phyloP scores from a whole-genome alignment of 1,284 basidiomycete species.

The Psilocybe mexicana region DNA sequence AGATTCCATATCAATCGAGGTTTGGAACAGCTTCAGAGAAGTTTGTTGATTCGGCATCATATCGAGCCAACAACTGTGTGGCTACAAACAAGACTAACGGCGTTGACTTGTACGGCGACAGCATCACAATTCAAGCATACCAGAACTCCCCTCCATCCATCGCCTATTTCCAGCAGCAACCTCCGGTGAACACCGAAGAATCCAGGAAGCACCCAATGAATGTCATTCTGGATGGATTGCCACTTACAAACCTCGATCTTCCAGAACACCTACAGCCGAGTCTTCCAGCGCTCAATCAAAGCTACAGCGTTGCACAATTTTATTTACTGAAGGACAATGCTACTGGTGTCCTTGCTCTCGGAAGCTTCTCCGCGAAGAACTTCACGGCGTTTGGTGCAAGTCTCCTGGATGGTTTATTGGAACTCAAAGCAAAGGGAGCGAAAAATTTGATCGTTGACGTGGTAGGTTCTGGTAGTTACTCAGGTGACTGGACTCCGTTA shows the following conservation, averaged over 20 bases:
- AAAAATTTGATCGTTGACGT: conserved; percentile 54
- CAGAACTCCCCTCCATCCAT: conserved; percentile 26
- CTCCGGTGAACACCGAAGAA: conserved; percentile 34
- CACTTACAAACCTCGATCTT: conserved; percentile 46
- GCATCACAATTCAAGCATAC: conserved; percentile 8
- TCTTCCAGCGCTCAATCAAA: conserved; percentile 39
- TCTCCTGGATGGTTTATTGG: conserved; percentile 45
- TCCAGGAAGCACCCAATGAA: conserved; percentile 43
- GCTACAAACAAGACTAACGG: conserved; percentile 51
- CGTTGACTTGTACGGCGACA: conserved; percentile 36
- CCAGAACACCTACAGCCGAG: conserved; percentile 45
- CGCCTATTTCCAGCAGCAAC: conserved; percentile 44
- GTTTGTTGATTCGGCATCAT: conserved; percentile 50
- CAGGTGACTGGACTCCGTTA: background rate
- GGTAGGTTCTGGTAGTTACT: conserved; percentile 29
- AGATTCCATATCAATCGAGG: conserved; percentile 58
- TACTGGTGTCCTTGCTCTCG: conserved; percentile 56
- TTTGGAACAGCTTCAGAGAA: conserved; percentile 41
- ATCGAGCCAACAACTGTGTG: conserved; percentile 50
- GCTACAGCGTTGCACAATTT: conserved; percentile 52
- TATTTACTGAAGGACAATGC: conserved; percentile 46
- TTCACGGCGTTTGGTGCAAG: conserved; percentile 41
- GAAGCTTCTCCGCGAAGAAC: conserved; percentile 50
- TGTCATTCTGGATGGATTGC: conserved; percentile 45
- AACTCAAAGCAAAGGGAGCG: conserved; percentile 45